These are phyloP conservation scores for Schwanniomyces pseudopolymorphus DNA, from an alignment of 805 yeast species.

Conservation along the genomic window DNA sequence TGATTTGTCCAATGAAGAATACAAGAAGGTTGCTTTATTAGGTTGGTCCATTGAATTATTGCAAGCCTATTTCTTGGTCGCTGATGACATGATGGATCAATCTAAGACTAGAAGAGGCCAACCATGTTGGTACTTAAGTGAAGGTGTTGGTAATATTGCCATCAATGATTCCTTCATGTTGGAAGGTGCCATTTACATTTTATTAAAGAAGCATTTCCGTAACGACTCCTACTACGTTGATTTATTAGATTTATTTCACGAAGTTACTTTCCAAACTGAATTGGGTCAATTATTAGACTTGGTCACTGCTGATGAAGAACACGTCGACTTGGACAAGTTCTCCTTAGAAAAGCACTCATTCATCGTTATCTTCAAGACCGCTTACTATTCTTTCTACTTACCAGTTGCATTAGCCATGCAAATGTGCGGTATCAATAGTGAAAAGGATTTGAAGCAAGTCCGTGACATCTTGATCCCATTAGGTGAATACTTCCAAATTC, in stretches of 20 bases:
- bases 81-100: slow-evolving; percentile 98
- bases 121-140: slow-evolving; percentile 92
- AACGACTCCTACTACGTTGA: slow-evolving; percentile 82
- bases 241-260: slow-evolving; percentile 91
- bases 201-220: slow-evolving; percentile 87
- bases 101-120: slow-evolving; percentile 97
- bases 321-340: slow-evolving; percentile 84
- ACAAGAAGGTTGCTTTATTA: slow-evolving; percentile 78
- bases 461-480: slow-evolving; percentile 84
- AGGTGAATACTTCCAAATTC: slow-evolving; percentile 98
- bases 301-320: slow-evolving; percentile 96
- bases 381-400: slow-evolving; percentile 93
- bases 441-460: slow-evolving; percentile 81
- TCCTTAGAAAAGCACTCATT: slow-evolving; percentile 88
- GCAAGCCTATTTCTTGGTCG: slow-evolving; percentile 95
- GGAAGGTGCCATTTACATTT: slow-evolving; percentile 88
- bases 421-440: slow-evolving; percentile 76
- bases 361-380: slow-evolving; percentile 95
- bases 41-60: slow-evolving; percentile 96
- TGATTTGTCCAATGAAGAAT: slow-evolving; percentile 68
- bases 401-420: slow-evolving; percentile 97
- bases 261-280: slow-evolving; percentile 96
- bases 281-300: slow-evolving; percentile 94
- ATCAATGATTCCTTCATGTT: slow-evolving; percentile 97
- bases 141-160: slow-evolving; percentile 86